Base-by-base conservation (phyloP, 2,329 filamentous ascomycete species). In the Drechslerella dactyloides region DNA sequence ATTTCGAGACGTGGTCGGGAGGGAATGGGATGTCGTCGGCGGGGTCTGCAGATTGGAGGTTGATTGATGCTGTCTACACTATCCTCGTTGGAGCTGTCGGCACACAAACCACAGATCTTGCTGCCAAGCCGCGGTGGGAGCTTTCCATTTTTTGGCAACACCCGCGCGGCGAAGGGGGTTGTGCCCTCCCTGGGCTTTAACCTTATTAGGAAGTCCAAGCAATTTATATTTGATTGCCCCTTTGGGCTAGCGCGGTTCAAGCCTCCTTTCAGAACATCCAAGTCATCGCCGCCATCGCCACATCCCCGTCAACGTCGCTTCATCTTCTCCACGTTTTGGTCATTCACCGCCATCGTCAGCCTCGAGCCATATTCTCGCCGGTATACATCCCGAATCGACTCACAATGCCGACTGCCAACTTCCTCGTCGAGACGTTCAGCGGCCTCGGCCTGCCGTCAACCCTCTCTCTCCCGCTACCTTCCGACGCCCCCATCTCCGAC, bases 401-500 rank as follows among this genome's bases (percentile, higher is more conserved):
- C 37, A 40, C 42, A 8, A 72, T 72, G 68, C 60, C 68, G 55
- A 72, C 68, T 15, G 56, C 60, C 21, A 72, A 72, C 53, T 46
- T 97, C 74, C 86, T 97, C 69, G 83, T 99, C 73, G 89, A 91
- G 76, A 91, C 89, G 73, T 93, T 97, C 77, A 84, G 89, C 6
- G 93, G 93, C 74, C 85, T 96, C 17, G 88, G 89, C 52, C 85
- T 96, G 5, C 92, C 93, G 1, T 82, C 89, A n/a, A 96, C 92
- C 0, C 83, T 96, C 35, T 87, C 89, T 2, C 83, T 97, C n/a
- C 87, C 90, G 0, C 81, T 96, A 21, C 82, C 86, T 7, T 81
- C 85, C 24, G 83, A 86, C 33, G 86, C 89, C 6, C 85, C 87
- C 11, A 82, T 93, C 76, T 83, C 84, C 64, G 85, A 91, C 74